Evolutionary conservation across 768 basidiomycete species (phyloP).

Genomic region (Austroboletus eburneus): DNA sequence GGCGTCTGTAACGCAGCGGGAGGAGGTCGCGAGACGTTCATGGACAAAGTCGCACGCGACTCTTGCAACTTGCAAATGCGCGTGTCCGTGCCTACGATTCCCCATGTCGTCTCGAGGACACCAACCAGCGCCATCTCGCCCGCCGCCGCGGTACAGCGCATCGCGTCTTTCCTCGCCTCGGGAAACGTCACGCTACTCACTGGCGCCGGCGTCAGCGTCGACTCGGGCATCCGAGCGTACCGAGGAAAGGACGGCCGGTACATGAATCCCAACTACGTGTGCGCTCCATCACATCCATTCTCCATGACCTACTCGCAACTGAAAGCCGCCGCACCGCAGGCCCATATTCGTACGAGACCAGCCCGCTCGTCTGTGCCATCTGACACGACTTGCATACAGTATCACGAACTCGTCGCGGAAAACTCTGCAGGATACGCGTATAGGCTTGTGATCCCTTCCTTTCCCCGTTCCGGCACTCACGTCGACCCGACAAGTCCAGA

Average conservation of each 20-base stretch:
- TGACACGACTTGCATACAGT: slow-evolving; percentile 37
- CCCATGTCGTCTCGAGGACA: slow-evolving; percentile 44
- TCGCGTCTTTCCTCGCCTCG: slow-evolving; percentile 58
- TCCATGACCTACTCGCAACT: background rate
- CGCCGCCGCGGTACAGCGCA: slow-evolving; percentile 53
- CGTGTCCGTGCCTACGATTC: slow-evolving; percentile 72
- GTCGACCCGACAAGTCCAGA: slow-evolving; percentile 34
- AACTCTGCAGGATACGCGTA: slow-evolving; percentile 65
- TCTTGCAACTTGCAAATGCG: slow-evolving; percentile 68
- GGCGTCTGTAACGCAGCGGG: slow-evolving; percentile 64
- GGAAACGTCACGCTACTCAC: slow-evolving; percentile 78
- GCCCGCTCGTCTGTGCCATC: background rate
- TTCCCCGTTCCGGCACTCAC: slow-evolving; percentile 6
- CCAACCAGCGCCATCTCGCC: slow-evolving; percentile 37
- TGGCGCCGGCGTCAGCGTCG: slow-evolving; percentile 93
- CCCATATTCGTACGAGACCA: slow-evolving; percentile 49
- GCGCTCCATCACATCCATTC: slow-evolving; percentile 14
- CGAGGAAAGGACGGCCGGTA: slow-evolving; percentile 81
- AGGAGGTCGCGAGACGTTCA: slow-evolving; percentile 34
- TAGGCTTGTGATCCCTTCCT: slow-evolving; percentile 44
- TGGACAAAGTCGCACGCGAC: too few relatives aligned
- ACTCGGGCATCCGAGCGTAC: slow-evolving; percentile 95
- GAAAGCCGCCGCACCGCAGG: too few relatives aligned
- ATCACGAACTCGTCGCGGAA: slow-evolving; percentile 77
- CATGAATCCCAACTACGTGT: slow-evolving; percentile 90